A percentile compares a stretch with the other conserved stretches of the same genome.
phyloP scores from a whole-genome alignment of 805 yeast genomes.

The Pichia gijzeniarum region DNA sequence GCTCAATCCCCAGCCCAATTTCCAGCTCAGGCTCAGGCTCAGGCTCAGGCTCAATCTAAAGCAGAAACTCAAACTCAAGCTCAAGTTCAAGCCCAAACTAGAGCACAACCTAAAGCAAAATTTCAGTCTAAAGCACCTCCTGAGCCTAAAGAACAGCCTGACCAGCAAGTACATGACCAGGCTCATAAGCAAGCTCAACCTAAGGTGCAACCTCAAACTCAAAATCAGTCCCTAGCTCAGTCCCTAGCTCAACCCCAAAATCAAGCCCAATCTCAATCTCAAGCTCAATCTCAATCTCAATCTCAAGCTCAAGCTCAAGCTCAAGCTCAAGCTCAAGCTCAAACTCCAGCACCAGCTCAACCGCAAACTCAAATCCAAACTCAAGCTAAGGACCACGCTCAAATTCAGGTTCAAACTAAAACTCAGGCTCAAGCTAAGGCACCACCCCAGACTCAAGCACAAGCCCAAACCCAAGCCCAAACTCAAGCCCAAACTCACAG shows the following conservation, averaged over 20 bases:
- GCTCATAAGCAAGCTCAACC: too few species aligned
- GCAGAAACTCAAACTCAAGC: conserved; percentile 6
- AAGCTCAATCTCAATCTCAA: too few species aligned
- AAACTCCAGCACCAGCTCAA: neutral
- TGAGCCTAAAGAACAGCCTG: too few species aligned
- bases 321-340: neutral
- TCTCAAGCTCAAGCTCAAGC: conserved; percentile 6
- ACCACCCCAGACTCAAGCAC: neutral
- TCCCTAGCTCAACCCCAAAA: too few species aligned
- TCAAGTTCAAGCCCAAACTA: conserved; percentile 16
- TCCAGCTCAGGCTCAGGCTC: neutral
- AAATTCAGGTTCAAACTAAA: neutral
- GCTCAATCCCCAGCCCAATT: conserved; percentile 8
- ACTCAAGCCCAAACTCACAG: neutral
- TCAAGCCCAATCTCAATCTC: too few species aligned
- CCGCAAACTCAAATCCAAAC: neutral
- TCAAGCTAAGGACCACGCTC: too few species aligned
- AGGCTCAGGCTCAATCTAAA: conserved; percentile 1
- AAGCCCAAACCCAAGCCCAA: conserved; percentile 6
- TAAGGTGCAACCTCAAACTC: too few species aligned
- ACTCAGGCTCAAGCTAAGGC: neutral
- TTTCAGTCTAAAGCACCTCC: too few species aligned
- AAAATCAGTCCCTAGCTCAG: too few species aligned
- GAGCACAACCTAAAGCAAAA: too few species aligned
- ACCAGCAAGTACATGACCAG: too few species aligned